Evolutionary conservation across 352 stramenopile genomes (phyloP).

Genomic region (Globisporangium camurandrum): DNA sequence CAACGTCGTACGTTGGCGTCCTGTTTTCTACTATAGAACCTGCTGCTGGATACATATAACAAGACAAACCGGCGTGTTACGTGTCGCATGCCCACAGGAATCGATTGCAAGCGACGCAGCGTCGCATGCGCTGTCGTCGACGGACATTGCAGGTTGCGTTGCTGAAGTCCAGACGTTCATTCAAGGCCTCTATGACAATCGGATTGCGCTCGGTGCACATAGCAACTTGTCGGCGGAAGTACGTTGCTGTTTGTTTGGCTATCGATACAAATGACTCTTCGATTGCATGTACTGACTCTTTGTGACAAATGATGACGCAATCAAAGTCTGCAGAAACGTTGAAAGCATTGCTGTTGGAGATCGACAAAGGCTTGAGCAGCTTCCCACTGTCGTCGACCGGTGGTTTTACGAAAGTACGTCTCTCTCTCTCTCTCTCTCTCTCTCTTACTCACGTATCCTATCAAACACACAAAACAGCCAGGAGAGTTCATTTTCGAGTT

Average conservation of each 20-base stretch:
- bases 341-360: conserved; percentile 76
- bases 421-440: background rate
- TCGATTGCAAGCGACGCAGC: conserved; percentile 90
- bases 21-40: too few species aligned
- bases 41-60: background rate
- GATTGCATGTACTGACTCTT: background rate
- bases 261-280: background rate
- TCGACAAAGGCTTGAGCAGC: conserved; percentile 71
- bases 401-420: conserved; percentile 75
- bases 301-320: too few species aligned
- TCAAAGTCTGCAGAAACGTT: conserved; percentile 68
- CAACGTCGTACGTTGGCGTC: conserved; percentile 92
- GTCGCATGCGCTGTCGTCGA: conserved; percentile 94
- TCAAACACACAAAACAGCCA: conserved; percentile 20
- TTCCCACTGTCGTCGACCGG: conserved; percentile 67
- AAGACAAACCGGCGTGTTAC: background rate
- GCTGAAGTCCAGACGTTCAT: conserved; percentile 89
- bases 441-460: background rate
- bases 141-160: conserved; percentile 92
- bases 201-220: conserved; percentile 32
- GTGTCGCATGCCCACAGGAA: conserved; percentile 59
- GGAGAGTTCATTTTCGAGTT: conserved; percentile 89
- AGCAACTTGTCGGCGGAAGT: conserved; percentile 66
- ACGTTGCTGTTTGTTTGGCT: too few species aligned
- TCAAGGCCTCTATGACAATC: conserved; percentile 48